These are phyloP conservation scores for Solanum verrucosum DNA, from an alignment of 257 asterid genomes.

Conservation along the genomic window DNA sequence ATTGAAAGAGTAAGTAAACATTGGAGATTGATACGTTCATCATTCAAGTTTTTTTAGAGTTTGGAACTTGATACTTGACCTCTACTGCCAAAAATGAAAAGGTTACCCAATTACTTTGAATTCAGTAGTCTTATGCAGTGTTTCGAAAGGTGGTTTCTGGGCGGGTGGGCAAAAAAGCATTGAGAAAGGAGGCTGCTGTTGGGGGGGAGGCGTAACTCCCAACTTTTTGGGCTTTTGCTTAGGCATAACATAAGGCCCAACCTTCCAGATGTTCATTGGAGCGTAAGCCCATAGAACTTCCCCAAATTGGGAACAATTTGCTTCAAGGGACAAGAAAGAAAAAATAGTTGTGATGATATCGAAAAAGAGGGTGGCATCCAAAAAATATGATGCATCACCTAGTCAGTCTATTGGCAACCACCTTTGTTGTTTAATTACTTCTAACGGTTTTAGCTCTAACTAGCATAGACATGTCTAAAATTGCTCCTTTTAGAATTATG, in stretches of 20 bases:
- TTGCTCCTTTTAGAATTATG: not conserved
- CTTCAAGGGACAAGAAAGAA: not conserved
- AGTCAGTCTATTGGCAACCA: not conserved
- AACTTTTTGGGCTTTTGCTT: not conserved
- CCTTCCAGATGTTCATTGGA: not conserved
- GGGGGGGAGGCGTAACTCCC: not conserved
- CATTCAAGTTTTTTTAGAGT: not conserved
- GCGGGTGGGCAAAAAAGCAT: not conserved
- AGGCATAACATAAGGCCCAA: not conserved
- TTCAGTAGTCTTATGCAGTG: not conserved
- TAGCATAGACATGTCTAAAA: not conserved
- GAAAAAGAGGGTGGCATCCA: not conserved
- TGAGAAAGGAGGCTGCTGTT: not conserved
- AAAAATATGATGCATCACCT: not conserved
- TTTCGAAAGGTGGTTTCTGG: not conserved
- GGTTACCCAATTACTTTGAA: not conserved
- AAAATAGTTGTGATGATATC: not conserved
- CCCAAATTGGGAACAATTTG: not conserved
- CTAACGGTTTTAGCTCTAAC: not conserved
- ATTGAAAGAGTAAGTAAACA: slow-evolving; percentile 68
- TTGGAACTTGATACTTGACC: not conserved
- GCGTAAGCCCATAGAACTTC: not conserved
- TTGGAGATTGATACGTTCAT: not conserved
- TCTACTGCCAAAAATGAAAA: not conserved
- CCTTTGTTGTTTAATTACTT: not conserved